Evolutionary conservation across 768 basidiomycete species (phyloP), one percentile per base, ranked within the genome.

Genomic region (Calocybe indica): DNA sequence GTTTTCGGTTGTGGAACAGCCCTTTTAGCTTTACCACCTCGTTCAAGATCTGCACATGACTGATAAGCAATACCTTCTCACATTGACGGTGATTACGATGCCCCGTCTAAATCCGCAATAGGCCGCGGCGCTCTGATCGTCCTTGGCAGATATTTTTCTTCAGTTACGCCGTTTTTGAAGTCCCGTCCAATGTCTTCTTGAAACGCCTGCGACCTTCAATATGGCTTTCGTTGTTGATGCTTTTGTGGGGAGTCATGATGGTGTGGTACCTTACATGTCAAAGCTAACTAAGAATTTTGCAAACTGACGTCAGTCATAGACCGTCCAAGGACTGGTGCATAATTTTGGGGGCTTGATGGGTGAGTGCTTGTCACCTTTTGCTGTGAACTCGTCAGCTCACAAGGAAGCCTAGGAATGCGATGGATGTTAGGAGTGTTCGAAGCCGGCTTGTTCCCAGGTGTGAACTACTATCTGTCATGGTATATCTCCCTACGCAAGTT

Each of bases 201-300:
- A 87, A 87, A 59, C 78, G 84, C 32, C 70, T 88, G 31, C 73
- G 85, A 1, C 88, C 88, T 0, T 88, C 86, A 3, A 62, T 91
- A 33, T 90, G 88, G 87, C 67, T 91, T 5, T 85, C 85, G 5
- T 50, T 73, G 28, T 69, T 89, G 45, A 89, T 91, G 87, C 52
- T 86, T 2, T 54, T 78, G 12, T 88, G 86, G 85, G 86, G 85
- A 2, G 54, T 88, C 30, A 80, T 81, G 71, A 88, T 88, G 86
- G 85, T 85, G 46, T 43, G 68, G 12, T 46, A 30, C 35, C 37
- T 28, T 31, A 30, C 13, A 8, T 22, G 46, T 8, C 10, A 30
- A 43, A 43, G 3, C 15, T 37, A 29, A 34, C 1, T 38, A 29
- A 28, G 33, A 43, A 33, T 22, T 36, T 33, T 45, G 14, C 29